phyloP scores from a whole-genome alignment of 352 stramenopile species.

The Globisporangium paddicum region DNA sequence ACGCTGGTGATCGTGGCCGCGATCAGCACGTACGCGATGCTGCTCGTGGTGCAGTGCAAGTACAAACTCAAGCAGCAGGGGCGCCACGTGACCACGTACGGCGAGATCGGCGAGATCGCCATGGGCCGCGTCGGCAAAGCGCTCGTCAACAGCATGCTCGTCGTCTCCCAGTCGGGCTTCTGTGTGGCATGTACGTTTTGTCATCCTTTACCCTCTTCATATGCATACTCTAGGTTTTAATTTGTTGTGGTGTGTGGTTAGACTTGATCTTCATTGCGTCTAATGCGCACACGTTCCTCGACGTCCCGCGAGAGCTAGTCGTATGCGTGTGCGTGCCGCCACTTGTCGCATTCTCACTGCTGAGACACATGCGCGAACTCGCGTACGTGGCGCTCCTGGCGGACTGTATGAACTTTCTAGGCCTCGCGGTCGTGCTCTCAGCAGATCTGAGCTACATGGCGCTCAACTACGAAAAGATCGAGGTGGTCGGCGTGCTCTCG shows the following conservation, averaged over 20 bases:
- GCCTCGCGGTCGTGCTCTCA: constrained; percentile 76
- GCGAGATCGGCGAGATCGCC: constrained; percentile 80
- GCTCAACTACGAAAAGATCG: constrained; percentile 37
- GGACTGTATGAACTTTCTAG: constrained; percentile 86
- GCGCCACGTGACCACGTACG: constrained; percentile 63
- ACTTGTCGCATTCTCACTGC: constrained; percentile 76
- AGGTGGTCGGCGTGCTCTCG: constrained; percentile 53
- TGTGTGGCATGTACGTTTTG: constrained; percentile 77
- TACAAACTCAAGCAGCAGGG: constrained; percentile 63
- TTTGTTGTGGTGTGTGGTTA: constrained; percentile 7
- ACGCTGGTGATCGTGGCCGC: constrained; percentile 47
- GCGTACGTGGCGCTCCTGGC: constrained; percentile 86
- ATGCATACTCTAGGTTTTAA: neutral
- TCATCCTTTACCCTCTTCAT: neutral
- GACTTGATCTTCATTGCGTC: constrained; percentile 91
- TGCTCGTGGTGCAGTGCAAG: constrained; percentile 73
- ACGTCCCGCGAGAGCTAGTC: constrained; percentile 46
- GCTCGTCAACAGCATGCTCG: constrained; percentile 82
- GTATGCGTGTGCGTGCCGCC: constrained; percentile 56
- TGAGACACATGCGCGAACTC: constrained; percentile 86
- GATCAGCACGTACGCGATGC: constrained; percentile 59
- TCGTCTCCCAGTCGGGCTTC: constrained; percentile 88
- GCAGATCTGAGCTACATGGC: constrained; percentile 79
- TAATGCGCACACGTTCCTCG: constrained; percentile 78
- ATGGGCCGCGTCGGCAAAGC: constrained; percentile 58